Conservation (phyloP, 2,329 filamentous ascomycete genomes). For the Aspergillus neoniger region DNA sequence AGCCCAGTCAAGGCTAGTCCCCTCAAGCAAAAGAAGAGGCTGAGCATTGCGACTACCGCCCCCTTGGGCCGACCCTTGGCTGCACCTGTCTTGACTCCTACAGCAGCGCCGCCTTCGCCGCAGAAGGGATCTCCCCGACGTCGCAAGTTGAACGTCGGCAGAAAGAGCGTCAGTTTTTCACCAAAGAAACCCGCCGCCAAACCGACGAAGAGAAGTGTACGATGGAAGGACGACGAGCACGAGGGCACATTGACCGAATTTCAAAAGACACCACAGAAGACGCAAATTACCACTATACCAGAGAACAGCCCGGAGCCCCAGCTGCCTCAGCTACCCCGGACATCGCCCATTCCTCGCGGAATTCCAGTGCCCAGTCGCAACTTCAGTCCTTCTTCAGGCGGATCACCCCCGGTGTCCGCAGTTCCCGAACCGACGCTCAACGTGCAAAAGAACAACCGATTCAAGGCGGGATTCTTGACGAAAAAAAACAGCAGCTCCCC, state of each 20-base stretch:
- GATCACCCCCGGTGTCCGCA: constrained; percentile 60
- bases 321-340: constrained; percentile 49
- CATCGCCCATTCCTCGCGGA: constrained; percentile 52
- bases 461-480: constrained; percentile 84
- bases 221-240: constrained; percentile 91
- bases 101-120: constrained; percentile 57
- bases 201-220: constrained; percentile 75
- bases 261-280: constrained; percentile 80
- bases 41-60: constrained; percentile 40
- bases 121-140: constrained; percentile 78
- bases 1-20: constrained; percentile 70
- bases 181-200: constrained; percentile 66
- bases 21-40: constrained; percentile 68
- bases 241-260: constrained; percentile 86
- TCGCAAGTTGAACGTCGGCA: constrained; percentile 63
- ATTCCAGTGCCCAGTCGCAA: constrained; percentile 46
- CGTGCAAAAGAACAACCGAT: constrained; percentile 69
- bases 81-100: constrained; percentile 33
- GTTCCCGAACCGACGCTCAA: constrained; percentile 62
- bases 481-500: constrained; percentile 69
- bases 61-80: constrained; percentile 30
- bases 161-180: constrained; percentile 78
- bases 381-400: constrained; percentile 42
- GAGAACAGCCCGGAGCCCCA: constrained; percentile 51
- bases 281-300: constrained; percentile 54